Evolutionary conservation across 768 basidiomycete species (phyloP), one percentile per base, ranked within the genome.

Genomic region (Mycena albidolilacea): DNA sequence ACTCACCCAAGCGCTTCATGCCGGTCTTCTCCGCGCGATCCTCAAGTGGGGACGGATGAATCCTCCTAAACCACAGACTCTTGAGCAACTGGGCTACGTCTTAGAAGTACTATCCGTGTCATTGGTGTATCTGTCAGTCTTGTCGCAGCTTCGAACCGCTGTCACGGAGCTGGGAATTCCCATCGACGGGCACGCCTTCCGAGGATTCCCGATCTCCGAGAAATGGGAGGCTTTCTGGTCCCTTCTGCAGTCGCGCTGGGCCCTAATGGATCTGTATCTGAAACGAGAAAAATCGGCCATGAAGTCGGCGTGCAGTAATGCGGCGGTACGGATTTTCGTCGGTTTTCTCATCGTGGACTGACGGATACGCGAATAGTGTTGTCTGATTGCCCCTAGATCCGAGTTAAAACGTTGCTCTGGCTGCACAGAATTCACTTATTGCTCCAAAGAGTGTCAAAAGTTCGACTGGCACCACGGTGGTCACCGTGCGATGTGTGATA

Each of bases 201-300:
- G 30, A 55, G 23, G 54, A 21, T 55, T 55, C 30, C 23, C 21
- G 5, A 14, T 57, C 35, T 57, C 55, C 55, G 55, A 57, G 1
- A 37, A 37, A 57, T 57, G 55, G 55, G 14, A 57, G 55, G 35
- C 55, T 37, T 17, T 57, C 5, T 57, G 55, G 55, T 57, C 55
- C 12, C 8, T 57, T 37, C 35, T 57, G 15, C 55, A 57, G 55
- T 11, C 21, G 23, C 54, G 54, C 23, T 55, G 54, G 54, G 54
- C 21, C 54, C 30, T 55, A 10, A 55, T 55, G 54, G 54, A 55
- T 14, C 1, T 7, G 15, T 19, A 57, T 37, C 4, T 57, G 30
- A 11, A 55, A 55, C 23, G 54, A 55, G 54, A 55, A 0, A 55
- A 55, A 35, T 3, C 10, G 12, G 8, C 23, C 21, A 10, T 8